Base-by-base conservation (phyloP, 352 stramenopile genomes). In the Saprolegnia diclina region DNA sequence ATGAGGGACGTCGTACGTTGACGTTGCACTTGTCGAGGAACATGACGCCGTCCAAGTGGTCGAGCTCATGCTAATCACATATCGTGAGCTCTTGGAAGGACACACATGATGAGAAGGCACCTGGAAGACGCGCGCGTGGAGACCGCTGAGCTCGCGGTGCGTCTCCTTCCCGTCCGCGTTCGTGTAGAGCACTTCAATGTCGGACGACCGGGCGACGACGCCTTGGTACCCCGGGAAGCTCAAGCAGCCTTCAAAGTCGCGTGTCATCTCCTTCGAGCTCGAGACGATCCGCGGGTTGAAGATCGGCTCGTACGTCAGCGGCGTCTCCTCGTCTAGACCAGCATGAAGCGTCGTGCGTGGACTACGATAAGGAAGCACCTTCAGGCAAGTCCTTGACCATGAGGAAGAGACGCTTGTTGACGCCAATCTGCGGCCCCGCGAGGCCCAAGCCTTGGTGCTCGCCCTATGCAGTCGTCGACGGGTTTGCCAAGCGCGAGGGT, bases 231-330 rank as follows among this genome's bases (percentile, higher is more conserved):
- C 84, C 18, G 86, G 86, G 26, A 94, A 79, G 71, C 86, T 94
- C 67, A 94, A 65, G 38, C 86, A 94, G 35, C 86, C 86, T 78
- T 94, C 86, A 76, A 92, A 94, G 71, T 94, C 86, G 65, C 87
- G 88, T 42, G 75, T 81, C 56, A 73, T 77, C 11, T 66, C 63
- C 18, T 78, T 64, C 9, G 83, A 91, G 67, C 72, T 78, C 57
- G 71, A 64, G 14, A 88, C 37, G 57, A 94, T 91, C 72, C 89
- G 71, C 0, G 84, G 86, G 53, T 94, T 94, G 75, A 94, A 76
- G 48, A 91, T 78, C n/a, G 76, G 71, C 64, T 92, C 80, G 55
- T 92, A 94, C 35, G 56, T 67, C 19, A 72, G 71, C n/a, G 14
- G 21, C 35, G 32, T 59, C 14, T 72, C 56, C 67, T 87, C 73